phyloP scores from a whole-genome alignment of 768 basidiomycete species.

The Boletellus emodensis region DNA sequence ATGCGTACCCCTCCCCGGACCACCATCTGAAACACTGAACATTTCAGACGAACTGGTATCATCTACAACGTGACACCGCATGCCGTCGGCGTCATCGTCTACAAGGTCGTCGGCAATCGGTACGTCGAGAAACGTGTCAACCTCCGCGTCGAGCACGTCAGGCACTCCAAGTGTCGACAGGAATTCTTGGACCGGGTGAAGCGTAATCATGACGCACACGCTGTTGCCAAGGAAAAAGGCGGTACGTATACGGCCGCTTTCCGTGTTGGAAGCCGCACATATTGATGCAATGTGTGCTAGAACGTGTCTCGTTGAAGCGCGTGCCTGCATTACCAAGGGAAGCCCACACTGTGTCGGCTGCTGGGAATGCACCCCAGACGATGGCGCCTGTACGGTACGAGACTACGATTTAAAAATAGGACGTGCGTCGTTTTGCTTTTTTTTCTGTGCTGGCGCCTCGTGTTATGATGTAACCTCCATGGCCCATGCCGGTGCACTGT shows the following conservation, averaged over 20 bases:
- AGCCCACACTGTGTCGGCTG: conserved; percentile 66
- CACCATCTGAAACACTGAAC: background rate
- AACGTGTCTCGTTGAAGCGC: conserved; percentile 81
- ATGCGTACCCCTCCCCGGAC: background rate
- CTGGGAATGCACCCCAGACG: conserved; percentile 84
- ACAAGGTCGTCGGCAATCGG: conserved; percentile 98
- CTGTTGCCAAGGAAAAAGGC: conserved; percentile 85
- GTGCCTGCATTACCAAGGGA: conserved; percentile 79
- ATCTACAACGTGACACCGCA: conserved; percentile 97
- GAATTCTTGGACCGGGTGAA: conserved; percentile 97
- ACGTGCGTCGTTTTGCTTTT: conserved; percentile 5
- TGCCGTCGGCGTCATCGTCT: conserved; percentile 93
- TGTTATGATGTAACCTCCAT: conserved; percentile 6
- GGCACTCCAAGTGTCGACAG: conserved; percentile 95
- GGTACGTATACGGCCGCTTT: conserved; percentile 42
- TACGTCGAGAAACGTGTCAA: conserved; percentile 99
- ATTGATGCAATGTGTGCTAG: conserved; percentile 34
- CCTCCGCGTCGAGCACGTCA: conserved; percentile 92
- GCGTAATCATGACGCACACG: conserved; percentile 80
- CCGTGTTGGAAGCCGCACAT: background rate
- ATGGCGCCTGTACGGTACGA: conserved; percentile 92
- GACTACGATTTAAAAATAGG: conserved; percentile 79
- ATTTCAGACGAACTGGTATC: conserved; percentile 87
- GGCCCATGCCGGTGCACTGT: no score
- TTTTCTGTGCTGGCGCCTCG: conserved; percentile 17